Conservation (phyloP, 2,329 filamentous ascomycete species). For the Colletotrichum tamarilloi region DNA sequence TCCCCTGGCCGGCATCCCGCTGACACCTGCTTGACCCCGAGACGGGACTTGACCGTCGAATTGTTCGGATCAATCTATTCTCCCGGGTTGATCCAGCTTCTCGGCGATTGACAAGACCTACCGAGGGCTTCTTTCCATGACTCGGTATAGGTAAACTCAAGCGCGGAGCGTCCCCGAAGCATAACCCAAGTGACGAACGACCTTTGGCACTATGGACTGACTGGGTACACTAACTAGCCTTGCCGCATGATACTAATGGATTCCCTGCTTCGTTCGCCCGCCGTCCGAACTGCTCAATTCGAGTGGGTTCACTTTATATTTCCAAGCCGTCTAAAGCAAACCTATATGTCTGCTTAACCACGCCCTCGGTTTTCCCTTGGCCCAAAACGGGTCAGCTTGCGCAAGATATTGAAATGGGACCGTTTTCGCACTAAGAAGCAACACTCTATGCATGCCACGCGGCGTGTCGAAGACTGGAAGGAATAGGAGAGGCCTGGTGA, state of each 20-base stretch:
- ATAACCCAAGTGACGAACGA: not conserved
- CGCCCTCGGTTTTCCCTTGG: not conserved
- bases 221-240: not conserved
- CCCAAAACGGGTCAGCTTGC: not conserved
- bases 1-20: conserved; percentile 24
- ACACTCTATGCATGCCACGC: not conserved
- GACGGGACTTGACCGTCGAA: conserved; percentile 20
- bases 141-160: not conserved
- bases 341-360: not conserved
- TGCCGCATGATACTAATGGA: conserved; percentile 17
- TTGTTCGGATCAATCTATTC: conserved; percentile 2
- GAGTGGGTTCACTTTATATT: not conserved
- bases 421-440: not conserved
- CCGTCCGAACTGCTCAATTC: not conserved
- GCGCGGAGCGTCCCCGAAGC: not conserved
- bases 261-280: conserved; percentile 1
- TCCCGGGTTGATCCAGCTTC: conserved; percentile 24
- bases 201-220: not conserved
- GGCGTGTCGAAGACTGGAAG: not conserved
- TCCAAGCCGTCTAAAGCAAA: not conserved
- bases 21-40: conserved; percentile 26
- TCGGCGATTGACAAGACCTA: conserved; percentile 6
- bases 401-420: not conserved
- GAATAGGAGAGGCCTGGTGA: not conserved
- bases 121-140: conserved; percentile 4